A percentile compares a stretch with the other conserved stretches of the same genome.
Evolutionary conservation across 1,284 basidiomycete genomes (phyloP).

Genomic region (Marasmius sp.): DNA sequence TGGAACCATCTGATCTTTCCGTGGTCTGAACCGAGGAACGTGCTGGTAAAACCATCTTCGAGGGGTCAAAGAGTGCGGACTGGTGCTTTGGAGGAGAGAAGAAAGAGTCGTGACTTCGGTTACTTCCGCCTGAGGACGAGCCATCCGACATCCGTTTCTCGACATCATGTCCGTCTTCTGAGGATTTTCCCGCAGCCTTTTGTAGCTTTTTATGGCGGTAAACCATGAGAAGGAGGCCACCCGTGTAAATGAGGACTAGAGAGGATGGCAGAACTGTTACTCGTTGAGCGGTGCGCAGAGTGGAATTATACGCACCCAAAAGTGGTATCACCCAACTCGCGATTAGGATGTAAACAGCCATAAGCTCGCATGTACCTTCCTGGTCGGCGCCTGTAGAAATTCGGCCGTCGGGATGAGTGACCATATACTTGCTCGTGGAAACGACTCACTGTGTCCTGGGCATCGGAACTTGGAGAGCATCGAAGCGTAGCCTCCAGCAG

Average conservation of each 20-base stretch:
- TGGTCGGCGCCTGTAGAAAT: neutral
- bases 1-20: neutral
- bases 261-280: neutral
- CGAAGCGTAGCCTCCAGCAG: neutral
- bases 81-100: neutral
- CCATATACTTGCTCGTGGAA: no score
- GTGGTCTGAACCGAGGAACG: neutral
- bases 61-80: no score
- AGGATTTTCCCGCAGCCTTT: neutral
- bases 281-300: neutral
- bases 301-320: neutral
- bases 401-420: neutral
- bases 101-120: neutral
- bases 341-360: neutral
- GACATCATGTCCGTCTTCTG: neutral
- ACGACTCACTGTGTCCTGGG: neutral
- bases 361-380: neutral
- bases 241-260: neutral
- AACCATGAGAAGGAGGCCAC: neutral
- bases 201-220: neutral
- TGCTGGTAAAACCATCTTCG: no score
- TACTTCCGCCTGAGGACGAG: neutral
- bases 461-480: neutral
- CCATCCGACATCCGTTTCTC: neutral
- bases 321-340: constrained; percentile 1